Evolutionary conservation across 73 alveolate species (phyloP).

Genomic region (Paraurostyla sp.): DNA sequence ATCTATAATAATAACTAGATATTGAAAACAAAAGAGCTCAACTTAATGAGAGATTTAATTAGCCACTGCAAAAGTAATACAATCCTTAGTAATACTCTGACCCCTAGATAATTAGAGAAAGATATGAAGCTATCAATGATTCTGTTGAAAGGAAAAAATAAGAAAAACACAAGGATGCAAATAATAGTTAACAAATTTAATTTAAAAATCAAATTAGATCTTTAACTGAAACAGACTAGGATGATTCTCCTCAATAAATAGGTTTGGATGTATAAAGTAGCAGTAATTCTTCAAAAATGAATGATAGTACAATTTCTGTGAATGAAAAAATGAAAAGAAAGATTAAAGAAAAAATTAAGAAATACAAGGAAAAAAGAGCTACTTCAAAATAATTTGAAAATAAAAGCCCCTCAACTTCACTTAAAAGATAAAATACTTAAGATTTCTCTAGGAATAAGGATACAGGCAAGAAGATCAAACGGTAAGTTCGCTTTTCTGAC

Average conservation of each 20-base stretch:
- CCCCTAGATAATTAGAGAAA: background rate
- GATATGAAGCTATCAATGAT: background rate
- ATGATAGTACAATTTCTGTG: conserved; percentile 28
- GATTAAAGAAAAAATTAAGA: background rate
- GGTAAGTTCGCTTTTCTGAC: conserved; percentile 15
- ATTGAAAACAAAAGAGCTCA: background rate
- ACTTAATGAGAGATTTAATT: conserved; percentile 3
- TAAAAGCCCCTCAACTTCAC: background rate
- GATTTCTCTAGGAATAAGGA: background rate
- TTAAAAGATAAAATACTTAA: background rate
- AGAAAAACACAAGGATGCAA: too few relatives aligned
- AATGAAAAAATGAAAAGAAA: background rate
- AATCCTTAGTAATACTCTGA: background rate
- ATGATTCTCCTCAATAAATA: too few relatives aligned
- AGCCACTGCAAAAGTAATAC: background rate
- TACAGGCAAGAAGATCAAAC: too few relatives aligned
- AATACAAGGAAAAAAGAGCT: background rate
- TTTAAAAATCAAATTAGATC: too few relatives aligned
- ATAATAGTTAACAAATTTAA: too few relatives aligned
- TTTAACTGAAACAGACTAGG: too few relatives aligned
- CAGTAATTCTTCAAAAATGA: too few relatives aligned
- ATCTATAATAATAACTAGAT: background rate
- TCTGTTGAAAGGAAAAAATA: background rate
- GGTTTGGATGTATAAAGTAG: too few relatives aligned
- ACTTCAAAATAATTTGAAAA: background rate